Evolutionary conservation across 306 rosid species (phyloP).

Genomic region (Malus sylvestris): DNA sequence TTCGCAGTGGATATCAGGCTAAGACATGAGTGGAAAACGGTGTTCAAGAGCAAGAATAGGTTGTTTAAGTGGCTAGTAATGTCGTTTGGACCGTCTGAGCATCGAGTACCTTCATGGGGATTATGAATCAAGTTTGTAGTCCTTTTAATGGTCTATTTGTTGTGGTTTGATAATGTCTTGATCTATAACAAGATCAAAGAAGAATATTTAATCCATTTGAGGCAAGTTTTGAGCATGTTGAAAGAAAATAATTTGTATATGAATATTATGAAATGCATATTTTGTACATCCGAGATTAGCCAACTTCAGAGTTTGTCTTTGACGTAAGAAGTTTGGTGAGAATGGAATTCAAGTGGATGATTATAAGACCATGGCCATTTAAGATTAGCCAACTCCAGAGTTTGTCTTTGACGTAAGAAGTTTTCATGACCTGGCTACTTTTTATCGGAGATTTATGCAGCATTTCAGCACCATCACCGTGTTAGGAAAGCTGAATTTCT

Average conservation of each 20-base stretch:
- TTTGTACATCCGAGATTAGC: neutral
- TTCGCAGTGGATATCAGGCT: too few relatives aligned
- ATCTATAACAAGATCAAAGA: neutral
- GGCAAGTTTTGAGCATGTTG: neutral
- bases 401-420: too few relatives aligned
- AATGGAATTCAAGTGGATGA: neutral
- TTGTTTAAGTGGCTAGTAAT: neutral
- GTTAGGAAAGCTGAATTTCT: too few relatives aligned
- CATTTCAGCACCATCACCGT: neutral
- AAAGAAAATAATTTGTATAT: neutral
- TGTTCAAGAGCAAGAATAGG: neutral
- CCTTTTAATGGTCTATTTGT: neutral
- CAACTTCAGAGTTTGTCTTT: too few relatives aligned
- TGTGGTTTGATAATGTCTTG: neutral
- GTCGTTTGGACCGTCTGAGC: too few relatives aligned
- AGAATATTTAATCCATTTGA: neutral
- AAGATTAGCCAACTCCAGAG: neutral
- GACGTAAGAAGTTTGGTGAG: too few relatives aligned
- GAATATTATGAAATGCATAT: neutral
- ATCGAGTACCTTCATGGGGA: too few relatives aligned
- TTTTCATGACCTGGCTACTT: too few relatives aligned
- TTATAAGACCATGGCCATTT: neutral
- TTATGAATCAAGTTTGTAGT: neutral
- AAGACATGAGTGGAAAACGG: too few relatives aligned
- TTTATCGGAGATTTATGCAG: too few relatives aligned